Percentiles rank a stretch among this genome's conserved stretches.
phyloP scores from a whole-genome alignment of 1,284 basidiomycete species.

The Trichosporon faecale region DNA sequence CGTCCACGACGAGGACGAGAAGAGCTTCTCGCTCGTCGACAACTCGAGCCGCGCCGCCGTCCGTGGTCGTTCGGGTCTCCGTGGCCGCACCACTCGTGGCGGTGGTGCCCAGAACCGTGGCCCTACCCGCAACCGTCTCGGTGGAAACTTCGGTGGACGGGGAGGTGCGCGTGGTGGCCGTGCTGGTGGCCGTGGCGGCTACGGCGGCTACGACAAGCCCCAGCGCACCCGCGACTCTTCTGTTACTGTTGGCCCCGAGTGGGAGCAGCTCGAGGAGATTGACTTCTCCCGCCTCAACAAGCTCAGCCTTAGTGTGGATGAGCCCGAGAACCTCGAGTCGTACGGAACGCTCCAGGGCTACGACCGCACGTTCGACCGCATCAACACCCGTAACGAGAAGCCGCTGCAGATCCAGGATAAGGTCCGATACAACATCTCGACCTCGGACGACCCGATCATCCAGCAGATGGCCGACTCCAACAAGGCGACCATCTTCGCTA shows the following conservation, averaged over 20 bases:
- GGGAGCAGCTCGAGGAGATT: conserved; percentile 94
- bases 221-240: conserved; percentile 90
- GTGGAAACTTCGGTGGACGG: conserved; percentile 39
- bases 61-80: conserved; percentile 27
- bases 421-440: conserved; percentile 95
- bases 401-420: conserved; percentile 89
- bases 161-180: conserved; percentile 49
- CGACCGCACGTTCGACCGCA: conserved; percentile 92
- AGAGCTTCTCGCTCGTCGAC: conserved; percentile 94
- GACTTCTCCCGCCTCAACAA: conserved; percentile 93
- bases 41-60: conserved; percentile 61
- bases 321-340: conserved; percentile 76
- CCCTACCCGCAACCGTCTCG: conserved; percentile 27
- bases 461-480: conserved; percentile 77
- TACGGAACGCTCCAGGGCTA: conserved; percentile 91
- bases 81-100: conserved; percentile 21
- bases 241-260: conserved; percentile 85
- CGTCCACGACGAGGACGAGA: conserved; percentile 98
- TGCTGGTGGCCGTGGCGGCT: conserved; percentile 71
- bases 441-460: conserved; percentile 94
- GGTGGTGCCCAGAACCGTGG: conserved; percentile 32
- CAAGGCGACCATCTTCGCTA: conserved; percentile 83
- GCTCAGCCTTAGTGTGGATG: conserved; percentile 85
- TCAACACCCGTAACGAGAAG: conserved; percentile 88
- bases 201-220: conserved; percentile 92